Conservation (phyloP, 805 yeast genomes). For the Zygosaccharomyces siamensis region DNA sequence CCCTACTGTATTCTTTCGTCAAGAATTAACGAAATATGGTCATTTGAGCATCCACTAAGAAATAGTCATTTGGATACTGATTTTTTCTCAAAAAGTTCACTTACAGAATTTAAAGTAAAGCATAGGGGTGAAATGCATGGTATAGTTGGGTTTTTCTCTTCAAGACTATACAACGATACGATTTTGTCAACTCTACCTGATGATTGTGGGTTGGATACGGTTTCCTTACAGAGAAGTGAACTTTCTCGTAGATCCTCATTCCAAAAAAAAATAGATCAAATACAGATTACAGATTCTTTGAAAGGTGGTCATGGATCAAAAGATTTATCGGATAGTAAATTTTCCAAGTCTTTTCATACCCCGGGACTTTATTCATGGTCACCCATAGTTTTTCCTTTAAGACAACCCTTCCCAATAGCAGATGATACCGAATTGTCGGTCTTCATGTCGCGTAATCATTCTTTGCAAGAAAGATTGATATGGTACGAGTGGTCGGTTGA, state of each 20-base stretch:
- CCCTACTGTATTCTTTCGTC: conserved; percentile 45
- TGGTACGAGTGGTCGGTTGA: conserved; percentile 71
- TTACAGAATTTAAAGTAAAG: conserved; percentile 42
- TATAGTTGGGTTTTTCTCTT: conserved; percentile 67
- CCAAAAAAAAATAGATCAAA: conserved; percentile 2
- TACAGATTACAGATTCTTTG: conserved; percentile 1
- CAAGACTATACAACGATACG: conserved; percentile 59
- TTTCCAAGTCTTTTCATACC: conserved; percentile 31
- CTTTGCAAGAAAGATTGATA: conserved; percentile 36
- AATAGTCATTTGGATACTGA: conserved; percentile 5
- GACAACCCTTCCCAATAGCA: conserved; percentile 46
- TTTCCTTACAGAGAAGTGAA: background rate
- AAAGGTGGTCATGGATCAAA: background rate
- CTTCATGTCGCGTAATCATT: conserved; percentile 44
- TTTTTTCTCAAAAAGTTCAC: conserved; percentile 21
- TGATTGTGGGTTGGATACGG: conserved; percentile 16
- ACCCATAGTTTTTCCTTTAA: conserved; percentile 60
- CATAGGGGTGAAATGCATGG: conserved; percentile 63
- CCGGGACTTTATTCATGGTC: conserved; percentile 58
- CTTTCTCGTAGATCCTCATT: conserved; percentile 42
- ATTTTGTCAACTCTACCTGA: conserved; percentile 31
- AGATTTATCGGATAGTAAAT: conserved; percentile 15
- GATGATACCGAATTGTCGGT: conserved; percentile 54
- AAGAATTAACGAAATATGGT: conserved; percentile 53
- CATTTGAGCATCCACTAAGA: conserved; percentile 49